Conservation (phyloP, 2,329 filamentous ascomycete genomes). For the Amauroascus niger region DNA sequence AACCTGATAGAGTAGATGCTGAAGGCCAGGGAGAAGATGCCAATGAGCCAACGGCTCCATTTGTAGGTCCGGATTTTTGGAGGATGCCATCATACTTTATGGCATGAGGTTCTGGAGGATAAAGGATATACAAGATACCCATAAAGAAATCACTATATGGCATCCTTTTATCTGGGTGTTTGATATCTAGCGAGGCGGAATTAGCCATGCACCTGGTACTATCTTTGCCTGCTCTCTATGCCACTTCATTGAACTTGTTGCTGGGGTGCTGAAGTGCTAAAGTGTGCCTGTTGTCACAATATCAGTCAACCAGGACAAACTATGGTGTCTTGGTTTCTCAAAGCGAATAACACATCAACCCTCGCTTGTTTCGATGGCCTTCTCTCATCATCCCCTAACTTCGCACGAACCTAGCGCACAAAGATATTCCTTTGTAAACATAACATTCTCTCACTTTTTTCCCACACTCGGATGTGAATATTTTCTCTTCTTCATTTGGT, state of each 20-base stretch:
- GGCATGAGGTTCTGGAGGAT: too few species aligned
- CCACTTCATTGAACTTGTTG: too few species aligned
- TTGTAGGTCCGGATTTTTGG: too few species aligned
- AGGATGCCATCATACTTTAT: too few species aligned
- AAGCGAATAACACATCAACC: conserved; percentile 2
- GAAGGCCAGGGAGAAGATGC: too few species aligned
- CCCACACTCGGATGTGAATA: not conserved
- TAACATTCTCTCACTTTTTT: not conserved
- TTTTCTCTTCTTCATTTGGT: not conserved
- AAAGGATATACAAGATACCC: too few species aligned
- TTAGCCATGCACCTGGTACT: not conserved
- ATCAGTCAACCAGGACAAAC: not conserved
- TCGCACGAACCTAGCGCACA: not conserved
- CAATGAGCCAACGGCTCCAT: too few species aligned
- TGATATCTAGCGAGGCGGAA: not conserved
- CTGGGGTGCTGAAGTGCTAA: not conserved
- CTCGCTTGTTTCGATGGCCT: conserved; percentile 3
- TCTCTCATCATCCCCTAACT: not conserved
- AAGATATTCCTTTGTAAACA: not conserved
- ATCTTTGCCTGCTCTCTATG: not conserved
- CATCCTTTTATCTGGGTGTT: too few species aligned
- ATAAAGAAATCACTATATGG: too few species aligned
- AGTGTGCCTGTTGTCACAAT: not conserved
- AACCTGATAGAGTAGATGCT: too few species aligned
- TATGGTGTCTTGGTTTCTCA: not conserved